A percentile compares a stretch with the other conserved stretches of the same genome.
Evolutionary conservation across 192 early-diverging fungal species (phyloP).

Genomic region (Chytriomyces sp.): DNA sequence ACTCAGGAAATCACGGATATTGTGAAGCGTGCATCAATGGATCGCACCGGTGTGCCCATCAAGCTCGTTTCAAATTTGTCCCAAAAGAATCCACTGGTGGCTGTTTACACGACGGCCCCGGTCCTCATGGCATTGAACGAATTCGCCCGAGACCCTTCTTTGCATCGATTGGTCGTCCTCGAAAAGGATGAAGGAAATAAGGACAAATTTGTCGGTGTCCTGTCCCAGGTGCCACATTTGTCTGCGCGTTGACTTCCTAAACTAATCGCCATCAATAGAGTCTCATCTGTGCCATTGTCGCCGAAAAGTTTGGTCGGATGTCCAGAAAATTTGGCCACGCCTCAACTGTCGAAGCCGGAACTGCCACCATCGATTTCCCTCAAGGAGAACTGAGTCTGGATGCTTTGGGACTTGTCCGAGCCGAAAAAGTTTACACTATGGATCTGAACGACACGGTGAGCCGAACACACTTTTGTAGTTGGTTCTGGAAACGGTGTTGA

Average conservation of each 20-base stretch:
- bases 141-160: slow-evolving; percentile 21
- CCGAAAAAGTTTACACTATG: slow-evolving; percentile 24
- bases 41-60: slow-evolving; percentile 46
- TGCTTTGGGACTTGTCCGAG: slow-evolving; percentile 45
- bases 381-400: slow-evolving; percentile 41
- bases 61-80: slow-evolving; percentile 53
- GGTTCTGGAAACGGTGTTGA: too few relatives aligned
- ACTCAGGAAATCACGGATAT: slow-evolving; percentile 51
- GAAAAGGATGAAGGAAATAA: slow-evolving; percentile 21
- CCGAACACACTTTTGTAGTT: too few relatives aligned
- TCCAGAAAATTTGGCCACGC: slow-evolving; percentile 15
- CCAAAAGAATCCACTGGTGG: slow-evolving; percentile 46
- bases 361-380: slow-evolving; percentile 30
- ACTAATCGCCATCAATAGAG: too few relatives aligned
- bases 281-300: too few relatives aligned
- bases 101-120: slow-evolving; percentile 33
- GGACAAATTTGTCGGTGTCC: slow-evolving; percentile 47
- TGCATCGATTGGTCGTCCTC: slow-evolving; percentile 53
- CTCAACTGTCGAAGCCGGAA: neutral
- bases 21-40: slow-evolving; percentile 44
- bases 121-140: slow-evolving; percentile 45
- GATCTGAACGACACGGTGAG: slow-evolving; percentile 29
- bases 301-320: slow-evolving; percentile 45
- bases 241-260: slow-evolving; percentile 42
- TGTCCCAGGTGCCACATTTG: slow-evolving; percentile 45